phyloP scores from a whole-genome alignment of 1,284 basidiomycete species.

The Ceratobasidium sp. region DNA sequence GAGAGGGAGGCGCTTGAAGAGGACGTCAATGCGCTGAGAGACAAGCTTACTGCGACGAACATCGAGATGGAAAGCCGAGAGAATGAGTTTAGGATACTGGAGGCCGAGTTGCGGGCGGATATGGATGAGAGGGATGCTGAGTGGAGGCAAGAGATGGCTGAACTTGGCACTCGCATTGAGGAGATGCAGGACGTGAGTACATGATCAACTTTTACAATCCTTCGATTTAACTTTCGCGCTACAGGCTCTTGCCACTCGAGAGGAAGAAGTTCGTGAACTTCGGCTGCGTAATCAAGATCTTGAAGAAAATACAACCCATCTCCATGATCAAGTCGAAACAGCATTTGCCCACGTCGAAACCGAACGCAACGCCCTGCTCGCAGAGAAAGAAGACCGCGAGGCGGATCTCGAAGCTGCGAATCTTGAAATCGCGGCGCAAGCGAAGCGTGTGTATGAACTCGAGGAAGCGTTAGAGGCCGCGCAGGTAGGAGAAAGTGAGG shows the following conservation, averaged over 20 bases:
- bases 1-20: constrained; percentile 76
- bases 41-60: constrained; percentile 79
- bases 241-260: constrained; percentile 76
- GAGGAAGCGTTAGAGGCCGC: constrained; percentile 68
- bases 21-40: constrained; percentile 76
- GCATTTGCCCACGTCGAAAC: constrained; percentile 78
- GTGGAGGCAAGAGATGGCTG: constrained; percentile 83
- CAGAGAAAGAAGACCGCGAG: constrained; percentile 40
- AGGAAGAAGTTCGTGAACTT: constrained; percentile 78
- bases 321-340: constrained; percentile 79
- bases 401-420: constrained; percentile 34
- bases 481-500: constrained; percentile 65
- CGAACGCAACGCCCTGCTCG: constrained; percentile 59
- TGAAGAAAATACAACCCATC: constrained; percentile 75
- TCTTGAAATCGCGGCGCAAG: constrained; percentile 42
- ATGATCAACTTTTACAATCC: neutral
- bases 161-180: constrained; percentile 75
- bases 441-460: constrained; percentile 68
- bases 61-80: constrained; percentile 87
- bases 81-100: constrained; percentile 81
- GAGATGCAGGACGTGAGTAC: constrained; percentile 78
- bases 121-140: constrained; percentile 77
- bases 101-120: constrained; percentile 76
- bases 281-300: constrained; percentile 76
- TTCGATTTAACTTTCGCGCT: neutral